These are phyloP conservation scores for Syzygium oleosum DNA, from an alignment of 345 rosid genomes.

Conservation along the genomic window DNA sequence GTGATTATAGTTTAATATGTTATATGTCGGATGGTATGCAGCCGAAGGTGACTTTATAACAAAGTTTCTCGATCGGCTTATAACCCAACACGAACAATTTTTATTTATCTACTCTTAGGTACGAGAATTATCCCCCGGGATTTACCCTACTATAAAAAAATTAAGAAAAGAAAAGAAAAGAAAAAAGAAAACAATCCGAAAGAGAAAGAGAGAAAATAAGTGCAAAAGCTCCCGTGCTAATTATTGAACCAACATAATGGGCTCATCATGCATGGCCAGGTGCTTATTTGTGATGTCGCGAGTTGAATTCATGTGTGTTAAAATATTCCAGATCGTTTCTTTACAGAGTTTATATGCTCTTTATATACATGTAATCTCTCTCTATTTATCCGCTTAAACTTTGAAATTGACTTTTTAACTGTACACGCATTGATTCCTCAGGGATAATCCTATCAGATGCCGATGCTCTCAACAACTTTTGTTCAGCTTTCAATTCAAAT, in stretches of 20 bases:
- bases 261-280: background rate
- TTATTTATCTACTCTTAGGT: background rate
- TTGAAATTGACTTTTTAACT: background rate
- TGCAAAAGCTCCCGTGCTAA: background rate
- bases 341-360: background rate
- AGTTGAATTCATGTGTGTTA: background rate
- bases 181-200: background rate
- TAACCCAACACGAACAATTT: background rate
- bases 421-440: background rate
- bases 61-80: background rate
- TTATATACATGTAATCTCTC: background rate
- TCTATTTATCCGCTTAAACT: background rate
- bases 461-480: background rate
- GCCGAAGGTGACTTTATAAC: background rate
- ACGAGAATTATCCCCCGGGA: background rate
- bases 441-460: background rate
- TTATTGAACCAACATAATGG: background rate
- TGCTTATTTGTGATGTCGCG: too few relatives aligned
- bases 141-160: background rate
- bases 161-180: background rate
- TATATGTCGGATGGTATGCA: background rate
- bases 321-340: background rate
- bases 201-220: background rate
- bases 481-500: background rate
- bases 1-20: background rate